Conservation (phyloP, 768 basidiomycete species). For the Termitomyces heimii region DNA sequence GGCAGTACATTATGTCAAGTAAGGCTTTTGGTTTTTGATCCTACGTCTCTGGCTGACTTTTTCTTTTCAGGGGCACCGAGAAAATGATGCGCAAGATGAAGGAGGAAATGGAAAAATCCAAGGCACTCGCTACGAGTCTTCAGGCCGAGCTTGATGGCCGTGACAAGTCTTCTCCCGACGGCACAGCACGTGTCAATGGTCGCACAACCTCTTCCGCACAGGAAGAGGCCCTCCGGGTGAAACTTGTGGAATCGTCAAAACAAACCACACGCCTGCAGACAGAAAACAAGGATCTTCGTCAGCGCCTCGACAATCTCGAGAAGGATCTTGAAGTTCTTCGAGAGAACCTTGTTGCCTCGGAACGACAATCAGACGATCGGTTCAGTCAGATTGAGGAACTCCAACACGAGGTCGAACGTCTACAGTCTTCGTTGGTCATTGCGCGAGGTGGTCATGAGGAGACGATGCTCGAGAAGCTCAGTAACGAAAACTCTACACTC, state of each 20-base stretch:
- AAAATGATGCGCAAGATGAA: conserved; percentile 97
- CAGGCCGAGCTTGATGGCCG: conserved; percentile 84
- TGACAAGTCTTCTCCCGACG: conserved; percentile 38
- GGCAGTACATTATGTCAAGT: conserved; percentile 98
- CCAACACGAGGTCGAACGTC: conserved; percentile 71
- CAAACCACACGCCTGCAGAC: conserved; percentile 63
- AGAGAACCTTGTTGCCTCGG: conserved; percentile 63
- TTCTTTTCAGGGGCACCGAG: conserved; percentile 73
- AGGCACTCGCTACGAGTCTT: conserved; percentile 69
- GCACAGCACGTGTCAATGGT: conserved; percentile 52
- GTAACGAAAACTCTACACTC: conserved; percentile 72
- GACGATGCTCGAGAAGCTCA: conserved; percentile 74
- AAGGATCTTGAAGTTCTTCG: conserved; percentile 68
- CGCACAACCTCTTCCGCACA: conserved; percentile 75
- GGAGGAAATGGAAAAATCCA: conserved; percentile 91
- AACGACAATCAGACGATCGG: conserved; percentile 77
- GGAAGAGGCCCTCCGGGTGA: conserved; percentile 66
- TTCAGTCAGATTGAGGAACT: conserved; percentile 73
- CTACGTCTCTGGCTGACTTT: conserved; percentile 4
- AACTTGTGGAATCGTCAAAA: conserved; percentile 74
- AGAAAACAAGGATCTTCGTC: conserved; percentile 73
- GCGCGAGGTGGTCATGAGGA: conserved; percentile 76
- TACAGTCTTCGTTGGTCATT: conserved; percentile 66
- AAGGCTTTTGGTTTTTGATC: conserved; percentile 25
- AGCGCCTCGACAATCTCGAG: conserved; percentile 69